Percentiles rank a stretch among this genome's conserved stretches.
phyloP scores from a whole-genome alignment of 768 basidiomycete species.

The Rhizopogon vesiculosus region DNA sequence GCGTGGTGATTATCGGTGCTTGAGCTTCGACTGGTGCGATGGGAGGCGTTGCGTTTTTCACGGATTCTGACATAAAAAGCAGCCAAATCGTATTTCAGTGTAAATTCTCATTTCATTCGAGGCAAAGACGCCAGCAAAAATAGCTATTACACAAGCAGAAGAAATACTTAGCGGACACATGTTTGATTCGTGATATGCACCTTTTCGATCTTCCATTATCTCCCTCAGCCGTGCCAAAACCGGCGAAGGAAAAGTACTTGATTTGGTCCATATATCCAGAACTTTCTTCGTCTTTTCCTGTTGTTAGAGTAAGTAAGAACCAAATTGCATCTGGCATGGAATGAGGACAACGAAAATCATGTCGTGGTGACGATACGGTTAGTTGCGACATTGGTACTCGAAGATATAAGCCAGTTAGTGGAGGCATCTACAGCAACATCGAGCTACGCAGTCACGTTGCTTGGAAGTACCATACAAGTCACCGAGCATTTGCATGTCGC shows the following conservation, averaged over 20 bases:
- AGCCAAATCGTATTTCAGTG: constrained; percentile 58
- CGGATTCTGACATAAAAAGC: constrained; percentile 58
- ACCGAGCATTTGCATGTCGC: background rate
- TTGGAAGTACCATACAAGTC: constrained; percentile 6
- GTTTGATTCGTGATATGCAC: constrained; percentile 71
- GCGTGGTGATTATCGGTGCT: constrained; percentile 22
- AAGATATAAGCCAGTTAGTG: constrained; percentile 1
- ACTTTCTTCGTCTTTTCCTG: constrained; percentile 98
- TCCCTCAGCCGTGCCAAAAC: constrained; percentile 71
- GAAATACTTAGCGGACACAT: constrained; percentile 81
- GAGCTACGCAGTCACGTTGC: constrained; percentile 2
- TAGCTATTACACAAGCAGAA: constrained; percentile 63
- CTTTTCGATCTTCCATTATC: constrained; percentile 69
- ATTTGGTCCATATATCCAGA: constrained; percentile 95
- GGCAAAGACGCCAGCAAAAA: constrained; percentile 35
- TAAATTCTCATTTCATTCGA: constrained; percentile 50
- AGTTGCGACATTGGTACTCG: constrained; percentile 10
- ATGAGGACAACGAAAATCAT: constrained; percentile 3
- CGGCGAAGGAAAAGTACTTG: constrained; percentile 78
- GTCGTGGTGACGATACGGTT: constrained; percentile 23
- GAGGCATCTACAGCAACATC: constrained; percentile 4
- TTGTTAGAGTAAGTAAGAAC: constrained; percentile 31
- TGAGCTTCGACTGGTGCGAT: constrained; percentile 34
- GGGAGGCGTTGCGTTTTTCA: constrained; percentile 32
- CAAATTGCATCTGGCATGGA: constrained; percentile 37